phyloP scores from a whole-genome alignment of 345 rosid species.

The sweet orange (Citrus sinensis) region DNA sequence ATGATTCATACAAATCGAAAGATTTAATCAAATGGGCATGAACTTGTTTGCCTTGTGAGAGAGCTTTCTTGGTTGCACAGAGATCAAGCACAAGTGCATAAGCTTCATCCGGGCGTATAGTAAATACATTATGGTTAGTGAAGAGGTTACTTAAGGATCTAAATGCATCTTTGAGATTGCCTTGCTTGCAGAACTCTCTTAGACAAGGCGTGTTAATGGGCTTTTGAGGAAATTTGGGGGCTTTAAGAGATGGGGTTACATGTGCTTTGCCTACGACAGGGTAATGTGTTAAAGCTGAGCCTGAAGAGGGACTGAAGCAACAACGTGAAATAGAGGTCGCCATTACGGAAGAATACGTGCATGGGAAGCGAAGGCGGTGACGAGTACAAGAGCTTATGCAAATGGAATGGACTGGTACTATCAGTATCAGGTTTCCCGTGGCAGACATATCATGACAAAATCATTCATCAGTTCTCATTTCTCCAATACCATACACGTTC shows the following conservation, averaged over 20 bases:
- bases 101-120: constrained; percentile 22
- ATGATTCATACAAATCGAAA: constrained; percentile 12
- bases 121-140: neutral
- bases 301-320: constrained; percentile 8
- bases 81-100: constrained; percentile 48
- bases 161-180: constrained; percentile 41
- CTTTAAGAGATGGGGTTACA: constrained; percentile 15
- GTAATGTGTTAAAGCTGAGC: neutral
- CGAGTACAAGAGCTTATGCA: neutral
- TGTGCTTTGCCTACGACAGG: constrained; percentile 18
- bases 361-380: constrained; percentile 9
- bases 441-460: neutral
- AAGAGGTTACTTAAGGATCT: constrained; percentile 20
- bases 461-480: no score
- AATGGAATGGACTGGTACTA: neutral
- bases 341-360: constrained; percentile 18
- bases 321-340: constrained; percentile 7
- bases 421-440: neutral
- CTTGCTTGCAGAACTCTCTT: constrained; percentile 25
- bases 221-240: neutral
- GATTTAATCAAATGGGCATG: constrained; percentile 56
- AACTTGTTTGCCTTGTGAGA: constrained; percentile 46
- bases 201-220: constrained; percentile 23
- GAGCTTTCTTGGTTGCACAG: constrained; percentile 40
- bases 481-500: no score